These are phyloP conservation scores for Tilletia setariae DNA, from an alignment of 1,284 basidiomycete genomes.

Conservation along the genomic window DNA sequence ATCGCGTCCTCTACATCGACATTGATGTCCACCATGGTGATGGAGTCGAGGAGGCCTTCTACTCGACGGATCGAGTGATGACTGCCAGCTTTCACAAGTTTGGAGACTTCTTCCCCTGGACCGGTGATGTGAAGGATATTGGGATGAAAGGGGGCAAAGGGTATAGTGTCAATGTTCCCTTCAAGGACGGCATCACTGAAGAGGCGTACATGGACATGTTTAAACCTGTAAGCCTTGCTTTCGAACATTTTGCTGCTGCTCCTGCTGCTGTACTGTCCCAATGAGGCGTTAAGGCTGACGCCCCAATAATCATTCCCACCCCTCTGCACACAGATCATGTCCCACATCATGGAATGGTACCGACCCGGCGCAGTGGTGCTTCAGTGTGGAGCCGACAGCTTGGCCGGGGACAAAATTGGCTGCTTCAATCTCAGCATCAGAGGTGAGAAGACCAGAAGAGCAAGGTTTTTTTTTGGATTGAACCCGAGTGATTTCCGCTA, in stretches of 20 bases:
- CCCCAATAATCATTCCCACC: background rate
- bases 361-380: slow-evolving; percentile 84
- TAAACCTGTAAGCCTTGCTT: slow-evolving; percentile 17
- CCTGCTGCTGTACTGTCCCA: no score
- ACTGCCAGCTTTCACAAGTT: slow-evolving; percentile 89
- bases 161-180: slow-evolving; percentile 87
- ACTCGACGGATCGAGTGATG: slow-evolving; percentile 94
- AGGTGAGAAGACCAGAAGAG: slow-evolving; percentile 58
- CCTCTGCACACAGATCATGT: slow-evolving; percentile 65
- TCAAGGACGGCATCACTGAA: slow-evolving; percentile 91
- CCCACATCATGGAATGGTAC: slow-evolving; percentile 84
- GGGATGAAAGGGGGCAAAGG: slow-evolving; percentile 82
- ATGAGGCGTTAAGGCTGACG: no score
- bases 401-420: slow-evolving; percentile 92
- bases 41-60: slow-evolving; percentile 98
- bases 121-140: slow-evolving; percentile 66
- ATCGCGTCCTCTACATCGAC: slow-evolving; percentile 93
- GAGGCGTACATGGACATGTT: slow-evolving; percentile 67
- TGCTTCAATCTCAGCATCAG: slow-evolving; percentile 95
- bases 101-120: slow-evolving; percentile 95
- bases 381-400: slow-evolving; percentile 92
- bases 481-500: background rate
- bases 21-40: slow-evolving; percentile 98
- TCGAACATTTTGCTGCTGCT: background rate
- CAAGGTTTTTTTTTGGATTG: slow-evolving; percentile 6